A percentile compares a stretch with the other conserved stretches of the same genome.
Evolutionary conservation across 2,329 filamentous ascomycete genomes (phyloP).

Genomic region (Cryphonectria naterciae): DNA sequence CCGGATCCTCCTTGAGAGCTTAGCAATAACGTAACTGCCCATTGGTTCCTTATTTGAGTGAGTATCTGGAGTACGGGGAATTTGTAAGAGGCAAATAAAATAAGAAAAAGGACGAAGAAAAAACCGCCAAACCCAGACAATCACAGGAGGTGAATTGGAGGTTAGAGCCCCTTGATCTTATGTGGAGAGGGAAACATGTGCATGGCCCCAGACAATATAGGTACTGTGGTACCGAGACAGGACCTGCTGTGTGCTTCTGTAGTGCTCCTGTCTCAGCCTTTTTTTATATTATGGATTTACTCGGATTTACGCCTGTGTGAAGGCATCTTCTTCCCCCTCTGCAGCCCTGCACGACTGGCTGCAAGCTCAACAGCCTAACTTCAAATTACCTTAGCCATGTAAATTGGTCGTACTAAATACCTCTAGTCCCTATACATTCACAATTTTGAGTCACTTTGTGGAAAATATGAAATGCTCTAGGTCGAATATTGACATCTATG

Average conservation of each 20-base stretch:
- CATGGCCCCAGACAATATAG: not conserved
- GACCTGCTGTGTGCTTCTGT: not conserved
- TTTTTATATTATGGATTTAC: not conserved
- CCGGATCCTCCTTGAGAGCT: not conserved
- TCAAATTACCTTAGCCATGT: not conserved
- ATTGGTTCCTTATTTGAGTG: not conserved
- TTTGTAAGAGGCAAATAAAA: not conserved
- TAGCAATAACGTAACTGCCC: conserved; percentile 9
- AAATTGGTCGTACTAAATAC: not conserved
- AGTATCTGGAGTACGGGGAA: not conserved
- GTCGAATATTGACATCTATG: not conserved
- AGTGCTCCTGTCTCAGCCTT: conserved; percentile 4
- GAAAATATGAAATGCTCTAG: not conserved
- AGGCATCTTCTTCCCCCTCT: not conserved
- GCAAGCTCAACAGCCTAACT: not conserved
- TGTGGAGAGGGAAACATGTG: not conserved
- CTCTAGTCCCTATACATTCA: not conserved
- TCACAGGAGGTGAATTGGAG: not conserved
- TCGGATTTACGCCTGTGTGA: not conserved
- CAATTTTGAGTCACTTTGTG: not conserved
- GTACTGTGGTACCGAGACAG: not conserved
- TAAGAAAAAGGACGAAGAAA: not conserved
- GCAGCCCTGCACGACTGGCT: not conserved
- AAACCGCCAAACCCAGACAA: not conserved
- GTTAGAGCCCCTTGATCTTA: too few species aligned